These are phyloP conservation scores for Toxoplasma gondii DNA, from an alignment of 169 alveolate genomes.

Conservation along the genomic window DNA sequence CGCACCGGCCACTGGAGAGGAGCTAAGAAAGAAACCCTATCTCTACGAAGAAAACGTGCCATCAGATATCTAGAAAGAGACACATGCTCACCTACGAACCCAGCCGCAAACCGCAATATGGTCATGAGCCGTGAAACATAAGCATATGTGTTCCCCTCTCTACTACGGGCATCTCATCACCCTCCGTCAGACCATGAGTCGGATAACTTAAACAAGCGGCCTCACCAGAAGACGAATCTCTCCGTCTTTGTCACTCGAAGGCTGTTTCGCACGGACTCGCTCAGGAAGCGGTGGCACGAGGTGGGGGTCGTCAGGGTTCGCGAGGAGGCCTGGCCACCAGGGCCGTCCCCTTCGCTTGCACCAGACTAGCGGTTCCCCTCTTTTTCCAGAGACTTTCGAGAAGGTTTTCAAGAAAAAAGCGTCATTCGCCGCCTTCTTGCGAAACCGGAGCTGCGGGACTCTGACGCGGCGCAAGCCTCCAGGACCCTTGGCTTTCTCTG, in stretches of 20 bases:
- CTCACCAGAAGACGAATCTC: background rate
- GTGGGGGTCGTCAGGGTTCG: slow-evolving; percentile 13
- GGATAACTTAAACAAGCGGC: too few relatives aligned
- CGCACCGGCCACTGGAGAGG: too few relatives aligned
- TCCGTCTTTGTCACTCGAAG: background rate
- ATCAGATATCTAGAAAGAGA: too few relatives aligned
- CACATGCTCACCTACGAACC: too few relatives aligned
- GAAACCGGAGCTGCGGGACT: slow-evolving; percentile 33
- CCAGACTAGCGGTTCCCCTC: slow-evolving; percentile 43
- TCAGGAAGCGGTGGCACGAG: slow-evolving; percentile 37
- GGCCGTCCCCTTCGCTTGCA: background rate
- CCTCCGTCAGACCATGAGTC: too few relatives aligned
- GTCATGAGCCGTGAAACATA: too few relatives aligned
- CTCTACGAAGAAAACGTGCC: too few relatives aligned
- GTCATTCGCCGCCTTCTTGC: background rate
- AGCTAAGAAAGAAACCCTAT: too few relatives aligned
- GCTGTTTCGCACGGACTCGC: background rate
- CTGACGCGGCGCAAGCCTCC: background rate
- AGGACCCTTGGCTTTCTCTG: background rate
- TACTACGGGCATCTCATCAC: too few relatives aligned
- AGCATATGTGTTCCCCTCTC: too few relatives aligned
- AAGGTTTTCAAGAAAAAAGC: background rate
- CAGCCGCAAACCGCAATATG: too few relatives aligned
- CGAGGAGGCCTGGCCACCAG: slow-evolving; percentile 41
- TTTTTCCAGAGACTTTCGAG: slow-evolving; percentile 21